A percentile compares a stretch with the other conserved stretches of the same genome.
Conservation (phyloP, 768 basidiomycete species). For the Mycena belliarum region DNA sequence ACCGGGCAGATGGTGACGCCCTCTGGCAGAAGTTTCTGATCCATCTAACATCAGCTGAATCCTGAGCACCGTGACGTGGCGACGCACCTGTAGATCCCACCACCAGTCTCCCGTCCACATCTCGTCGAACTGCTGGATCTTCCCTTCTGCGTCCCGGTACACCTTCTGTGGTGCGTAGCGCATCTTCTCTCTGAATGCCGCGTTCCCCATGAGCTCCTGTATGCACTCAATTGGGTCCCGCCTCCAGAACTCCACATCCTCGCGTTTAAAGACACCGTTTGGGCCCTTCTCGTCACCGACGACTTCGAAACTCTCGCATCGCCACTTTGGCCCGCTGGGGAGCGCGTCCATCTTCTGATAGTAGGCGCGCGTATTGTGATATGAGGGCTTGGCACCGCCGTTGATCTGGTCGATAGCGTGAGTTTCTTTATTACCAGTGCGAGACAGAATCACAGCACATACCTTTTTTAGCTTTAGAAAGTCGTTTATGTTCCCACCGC, state of each 20-base stretch:
- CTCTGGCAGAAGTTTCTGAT: not conserved
- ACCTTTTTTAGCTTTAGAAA: conserved; percentile 11
- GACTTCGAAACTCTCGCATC: conserved; percentile 23
- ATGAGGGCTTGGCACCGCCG: conserved; percentile 2
- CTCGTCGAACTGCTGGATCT: conserved; percentile 23
- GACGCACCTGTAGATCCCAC: conserved; percentile 32
- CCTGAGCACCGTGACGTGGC: not conserved
- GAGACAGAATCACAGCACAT: not conserved
- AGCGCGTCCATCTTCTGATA: conserved; percentile 27
- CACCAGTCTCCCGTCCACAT: conserved; percentile 36
- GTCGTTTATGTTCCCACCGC: not conserved
- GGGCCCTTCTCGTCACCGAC: conserved; percentile 20
- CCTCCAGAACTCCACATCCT: conserved; percentile 29
- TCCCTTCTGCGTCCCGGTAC: not conserved
- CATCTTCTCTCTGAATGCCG: conserved; percentile 25
- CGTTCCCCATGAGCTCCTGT: conserved; percentile 27
- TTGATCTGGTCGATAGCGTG: not conserved
- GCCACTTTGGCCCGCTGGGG: conserved; percentile 23
- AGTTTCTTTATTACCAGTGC: not conserved
- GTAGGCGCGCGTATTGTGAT: conserved; percentile 15
- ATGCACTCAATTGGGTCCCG: conserved; percentile 26
- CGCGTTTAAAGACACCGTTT: not conserved
- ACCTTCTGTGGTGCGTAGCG: conserved; percentile 26
- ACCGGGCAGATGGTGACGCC: conserved; percentile 28
- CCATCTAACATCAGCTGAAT: not conserved